Conservation (phyloP, 306 rosid species). For the Quercus rubra region DNA sequence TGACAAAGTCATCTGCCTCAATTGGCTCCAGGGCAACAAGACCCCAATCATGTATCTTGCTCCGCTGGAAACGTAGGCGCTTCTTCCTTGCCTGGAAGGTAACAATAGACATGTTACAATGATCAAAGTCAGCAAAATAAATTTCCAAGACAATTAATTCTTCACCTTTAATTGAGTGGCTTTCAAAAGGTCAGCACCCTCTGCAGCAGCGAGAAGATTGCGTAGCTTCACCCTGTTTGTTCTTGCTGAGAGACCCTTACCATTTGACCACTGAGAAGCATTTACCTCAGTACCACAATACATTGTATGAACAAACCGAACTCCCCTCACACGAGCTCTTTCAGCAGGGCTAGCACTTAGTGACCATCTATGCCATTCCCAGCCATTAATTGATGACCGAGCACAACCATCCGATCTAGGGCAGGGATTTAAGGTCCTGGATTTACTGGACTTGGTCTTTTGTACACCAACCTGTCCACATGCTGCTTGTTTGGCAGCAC, state of each 20-base stretch:
- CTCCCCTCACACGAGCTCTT: slow-evolving; percentile 77
- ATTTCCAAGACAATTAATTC: slow-evolving; percentile 9
- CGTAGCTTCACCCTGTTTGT: slow-evolving; percentile 93
- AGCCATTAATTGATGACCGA: slow-evolving; percentile 80
- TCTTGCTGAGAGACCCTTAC: slow-evolving; percentile 93
- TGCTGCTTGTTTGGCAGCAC: slow-evolving; percentile 37
- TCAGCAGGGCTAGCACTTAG: slow-evolving; percentile 67
- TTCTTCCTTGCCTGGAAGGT: slow-evolving; percentile 83
- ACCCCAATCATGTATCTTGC: slow-evolving; percentile 99
- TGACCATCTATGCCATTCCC: slow-evolving; percentile 97
- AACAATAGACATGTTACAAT: slow-evolving; percentile 12
- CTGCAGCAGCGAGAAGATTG: slow-evolving; percentile 93
- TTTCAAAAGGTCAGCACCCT: slow-evolving; percentile 96
- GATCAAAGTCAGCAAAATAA: slow-evolving; percentile 17
- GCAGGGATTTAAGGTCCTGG: slow-evolving; percentile 46
- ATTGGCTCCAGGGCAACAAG: slow-evolving; percentile 91
- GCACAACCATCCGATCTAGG: slow-evolving; percentile 90
- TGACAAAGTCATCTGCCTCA: slow-evolving; percentile 95
- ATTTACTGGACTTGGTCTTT: slow-evolving; percentile 42
- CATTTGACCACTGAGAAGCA: slow-evolving; percentile 61
- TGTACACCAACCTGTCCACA: slow-evolving; percentile 34
- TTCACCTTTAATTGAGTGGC: slow-evolving; percentile 89
- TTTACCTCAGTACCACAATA: slow-evolving; percentile 40
- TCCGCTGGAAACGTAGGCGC: slow-evolving; percentile 73
- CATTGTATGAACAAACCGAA: slow-evolving; percentile 34